phyloP scores from a whole-genome alignment of 2,329 filamentous ascomycete genomes.

The Verticillium nonalfalfae region DNA sequence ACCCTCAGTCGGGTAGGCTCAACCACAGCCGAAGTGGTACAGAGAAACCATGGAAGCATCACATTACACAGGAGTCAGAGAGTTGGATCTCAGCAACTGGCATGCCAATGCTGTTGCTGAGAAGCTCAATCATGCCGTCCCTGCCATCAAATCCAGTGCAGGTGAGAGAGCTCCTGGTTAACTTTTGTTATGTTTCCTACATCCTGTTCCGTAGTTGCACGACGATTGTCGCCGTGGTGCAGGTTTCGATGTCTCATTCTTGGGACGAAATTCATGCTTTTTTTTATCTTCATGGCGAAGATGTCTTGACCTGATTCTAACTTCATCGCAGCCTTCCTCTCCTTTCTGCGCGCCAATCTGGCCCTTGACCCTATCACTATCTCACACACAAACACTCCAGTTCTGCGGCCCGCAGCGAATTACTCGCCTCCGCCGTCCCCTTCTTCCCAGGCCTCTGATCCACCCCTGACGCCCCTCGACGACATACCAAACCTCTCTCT shows the following conservation, averaged over 20 bases:
- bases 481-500: conserved; percentile 60
- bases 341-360: conserved; percentile 74
- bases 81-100: conserved; percentile 43
- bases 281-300: neutral
- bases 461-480: conserved; percentile 33
- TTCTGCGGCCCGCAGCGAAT: conserved; percentile 40
- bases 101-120: conserved; percentile 43
- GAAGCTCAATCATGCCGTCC: conserved; percentile 47
- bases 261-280: no score
- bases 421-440: conserved; percentile 28
- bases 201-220: conserved; percentile 5
- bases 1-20: neutral
- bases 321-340: conserved; percentile 65
- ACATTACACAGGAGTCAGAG: conserved; percentile 33
- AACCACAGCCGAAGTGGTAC: conserved; percentile 58
- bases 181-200: neutral
- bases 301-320: neutral
- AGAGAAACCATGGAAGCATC: conserved; percentile 53
- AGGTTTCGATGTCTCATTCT: no score
- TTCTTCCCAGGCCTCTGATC: conserved; percentile 29
- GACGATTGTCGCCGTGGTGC: neutral
- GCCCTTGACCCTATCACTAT: conserved; percentile 57
- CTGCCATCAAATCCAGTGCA: conserved; percentile 52
- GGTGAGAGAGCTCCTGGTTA: conserved; percentile 36
- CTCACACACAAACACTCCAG: conserved; percentile 58